Evolutionary conservation across 1,139 yeast species (phyloP), one percentile per base, ranked within the genome.

Genomic region (Scheffersomyces segobiensis): DNA sequence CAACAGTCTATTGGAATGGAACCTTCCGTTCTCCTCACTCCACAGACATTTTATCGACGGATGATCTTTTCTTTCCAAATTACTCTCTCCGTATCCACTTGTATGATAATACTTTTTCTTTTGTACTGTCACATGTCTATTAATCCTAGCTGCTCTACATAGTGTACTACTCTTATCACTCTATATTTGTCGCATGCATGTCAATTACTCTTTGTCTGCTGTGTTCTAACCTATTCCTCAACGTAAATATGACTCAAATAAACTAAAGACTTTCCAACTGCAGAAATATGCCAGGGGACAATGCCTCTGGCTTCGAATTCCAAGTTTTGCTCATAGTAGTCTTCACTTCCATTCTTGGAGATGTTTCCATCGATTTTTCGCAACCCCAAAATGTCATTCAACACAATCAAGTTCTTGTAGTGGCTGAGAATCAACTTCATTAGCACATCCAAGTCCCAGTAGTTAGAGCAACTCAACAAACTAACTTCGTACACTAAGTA

Each of bases 201-300:
- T 12, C 42, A 7, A 32, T 32, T 32, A 32, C 17, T 14, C 42
- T 24, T 24, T n/a, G n/a, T 7, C 32, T 12, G 42, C 5, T 32
- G 14, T 32, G 17, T 4, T 24, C 17, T 32, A 12, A 14, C 42
- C 17, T 32, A 32, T 32, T 74, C 76, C 59, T 77, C 79, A 17
- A 80, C 83, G 52, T 74, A 71, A 5, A 81, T 69, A 63, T 80
- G 84, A 3, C 75, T 76, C 63, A 81, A 70, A 62, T 80, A 80
- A 52, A 80, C 83, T 66, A 89, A 71, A 64, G 87, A 79, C 68
- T 89, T 91, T 46, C 84, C 82, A 6, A 91, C 97, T 0, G 97
- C 91, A 42, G 85, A 77, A 42, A 91, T 81, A 71, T 92, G 97
- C 92, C 96, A 90, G n/a, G 98, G 98, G 1, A 88, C 76, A 19